phyloP scores from a whole-genome alignment of 306 rosid species.

The Luffa acutangula region DNA sequence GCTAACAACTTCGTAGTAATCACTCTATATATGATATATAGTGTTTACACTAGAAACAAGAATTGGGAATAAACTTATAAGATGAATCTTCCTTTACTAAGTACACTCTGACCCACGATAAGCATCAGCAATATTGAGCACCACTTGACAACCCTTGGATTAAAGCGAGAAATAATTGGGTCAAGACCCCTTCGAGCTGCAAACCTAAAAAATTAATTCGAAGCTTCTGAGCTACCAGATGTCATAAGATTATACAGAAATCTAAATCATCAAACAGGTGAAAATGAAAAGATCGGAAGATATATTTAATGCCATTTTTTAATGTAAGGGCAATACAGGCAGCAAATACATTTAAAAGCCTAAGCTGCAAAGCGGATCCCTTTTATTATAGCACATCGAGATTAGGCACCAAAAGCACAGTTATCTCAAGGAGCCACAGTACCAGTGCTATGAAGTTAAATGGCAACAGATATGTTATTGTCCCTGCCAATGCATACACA shows the following conservation, averaged over 20 bases:
- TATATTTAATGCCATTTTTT: neutral
- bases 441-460: conserved; percentile 17
- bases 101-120: neutral
- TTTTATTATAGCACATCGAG: conserved; percentile 32
- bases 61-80: neutral
- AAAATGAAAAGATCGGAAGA: neutral
- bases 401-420: conserved; percentile 20
- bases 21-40: neutral
- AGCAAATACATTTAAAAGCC: conserved; percentile 30
- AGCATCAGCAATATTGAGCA: neutral
- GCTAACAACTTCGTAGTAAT: neutral
- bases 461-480: neutral
- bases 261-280: neutral
- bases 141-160: neutral
- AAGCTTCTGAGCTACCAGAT: neutral
- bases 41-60: too few species aligned
- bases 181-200: neutral
- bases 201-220: neutral
- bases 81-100: neutral
- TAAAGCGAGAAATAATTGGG: neutral
- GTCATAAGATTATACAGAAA: neutral
- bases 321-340: conserved; percentile 65
- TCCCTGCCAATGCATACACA: neutral
- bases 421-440: conserved; percentile 29
- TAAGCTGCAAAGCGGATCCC: conserved; percentile 71